Evolutionary conservation across 2,329 filamentous ascomycete species (phyloP).

Genomic region (Cyphellophora attinorum): DNA sequence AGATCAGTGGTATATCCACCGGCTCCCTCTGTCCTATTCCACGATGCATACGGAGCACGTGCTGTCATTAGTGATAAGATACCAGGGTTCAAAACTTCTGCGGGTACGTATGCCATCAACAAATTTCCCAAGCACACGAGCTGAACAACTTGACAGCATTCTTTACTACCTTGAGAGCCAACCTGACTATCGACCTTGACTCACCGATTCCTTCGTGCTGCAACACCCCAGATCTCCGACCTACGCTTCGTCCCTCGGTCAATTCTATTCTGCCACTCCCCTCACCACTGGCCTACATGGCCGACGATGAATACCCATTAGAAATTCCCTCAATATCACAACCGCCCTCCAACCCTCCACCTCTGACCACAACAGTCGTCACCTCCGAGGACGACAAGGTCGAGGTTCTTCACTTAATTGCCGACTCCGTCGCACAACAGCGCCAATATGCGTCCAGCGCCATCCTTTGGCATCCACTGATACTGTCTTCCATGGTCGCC

Average conservation of each 20-base stretch:
- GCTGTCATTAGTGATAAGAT: constrained; percentile 23
- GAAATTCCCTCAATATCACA: constrained; percentile 1
- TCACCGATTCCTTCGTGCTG: constrained; percentile 53
- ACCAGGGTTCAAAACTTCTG: constrained; percentile 23
- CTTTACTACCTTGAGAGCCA: constrained; percentile 71
- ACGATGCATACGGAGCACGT: constrained; percentile 13
- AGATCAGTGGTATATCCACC: constrained; percentile 9
- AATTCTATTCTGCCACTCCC: constrained; percentile 27
- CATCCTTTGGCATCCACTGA: constrained; percentile 53
- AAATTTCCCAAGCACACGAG: no score
- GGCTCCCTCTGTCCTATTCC: constrained; percentile 6
- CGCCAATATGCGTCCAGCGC: constrained; percentile 56
- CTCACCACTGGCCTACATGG: constrained; percentile 18
- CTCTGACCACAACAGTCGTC: constrained; percentile 22
- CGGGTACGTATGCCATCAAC: constrained; percentile 23
- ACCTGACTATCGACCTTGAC: constrained; percentile 57
- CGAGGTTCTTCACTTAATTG: constrained; percentile 61
- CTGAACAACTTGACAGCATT: constrained; percentile 61
- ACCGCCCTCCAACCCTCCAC: constrained; percentile 20
- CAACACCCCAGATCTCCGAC: constrained; percentile 55
- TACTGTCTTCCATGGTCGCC: constrained; percentile 28
- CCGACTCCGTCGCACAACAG: constrained; percentile 76
- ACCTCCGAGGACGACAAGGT: constrained; percentile 48
- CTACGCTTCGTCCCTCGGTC: constrained; percentile 30
- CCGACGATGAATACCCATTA: constrained; percentile 1